phyloP scores from a whole-genome alignment of 164 flowering plant species.

The Nymphaea thermarum region DNA sequence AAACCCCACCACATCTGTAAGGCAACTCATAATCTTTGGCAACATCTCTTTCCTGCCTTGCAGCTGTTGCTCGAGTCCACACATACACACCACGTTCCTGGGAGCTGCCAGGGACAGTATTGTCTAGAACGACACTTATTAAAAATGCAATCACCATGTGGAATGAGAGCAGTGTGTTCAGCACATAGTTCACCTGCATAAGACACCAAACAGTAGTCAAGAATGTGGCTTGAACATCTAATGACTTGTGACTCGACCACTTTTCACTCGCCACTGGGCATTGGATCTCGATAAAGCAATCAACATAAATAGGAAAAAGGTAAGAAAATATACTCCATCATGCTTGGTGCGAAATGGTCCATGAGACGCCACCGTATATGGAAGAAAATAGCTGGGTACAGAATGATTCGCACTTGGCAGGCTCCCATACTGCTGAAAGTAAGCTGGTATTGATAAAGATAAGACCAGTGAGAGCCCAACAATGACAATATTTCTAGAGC shows the following conservation, averaged over 20 bases:
- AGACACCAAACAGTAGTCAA: not conserved
- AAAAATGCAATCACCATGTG: slow-evolving; percentile 96
- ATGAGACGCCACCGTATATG: slow-evolving; percentile 91
- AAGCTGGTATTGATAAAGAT: slow-evolving; percentile 82
- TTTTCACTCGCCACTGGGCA: not conserved
- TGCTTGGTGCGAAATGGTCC: slow-evolving; percentile 67
- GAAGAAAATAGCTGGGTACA: slow-evolving; percentile 89
- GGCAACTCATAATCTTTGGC: slow-evolving; percentile 84
- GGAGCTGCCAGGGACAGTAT: slow-evolving; percentile 87
- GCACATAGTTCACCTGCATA: slow-evolving; percentile 69
- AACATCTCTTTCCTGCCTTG: slow-evolving; percentile 79
- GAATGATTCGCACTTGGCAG: slow-evolving; percentile 59
- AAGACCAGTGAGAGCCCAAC: slow-evolving; percentile 89
- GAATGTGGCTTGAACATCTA: not conserved
- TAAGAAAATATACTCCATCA: slow-evolving; percentile 58
- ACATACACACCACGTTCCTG: slow-evolving; percentile 94
- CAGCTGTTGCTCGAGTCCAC: slow-evolving; percentile 79
- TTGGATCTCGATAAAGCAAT: not conserved
- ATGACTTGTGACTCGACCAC: not conserved
- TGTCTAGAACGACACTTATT: slow-evolving; percentile 74
- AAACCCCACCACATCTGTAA: slow-evolving; percentile 63
- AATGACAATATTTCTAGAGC: slow-evolving; percentile 93
- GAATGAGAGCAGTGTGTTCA: slow-evolving; percentile 75
- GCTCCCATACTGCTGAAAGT: slow-evolving; percentile 93
- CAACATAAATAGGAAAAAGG: slow-evolving; percentile 5